phyloP scores from a whole-genome alignment of 306 rosid genomes.

The Myrica gale region DNA sequence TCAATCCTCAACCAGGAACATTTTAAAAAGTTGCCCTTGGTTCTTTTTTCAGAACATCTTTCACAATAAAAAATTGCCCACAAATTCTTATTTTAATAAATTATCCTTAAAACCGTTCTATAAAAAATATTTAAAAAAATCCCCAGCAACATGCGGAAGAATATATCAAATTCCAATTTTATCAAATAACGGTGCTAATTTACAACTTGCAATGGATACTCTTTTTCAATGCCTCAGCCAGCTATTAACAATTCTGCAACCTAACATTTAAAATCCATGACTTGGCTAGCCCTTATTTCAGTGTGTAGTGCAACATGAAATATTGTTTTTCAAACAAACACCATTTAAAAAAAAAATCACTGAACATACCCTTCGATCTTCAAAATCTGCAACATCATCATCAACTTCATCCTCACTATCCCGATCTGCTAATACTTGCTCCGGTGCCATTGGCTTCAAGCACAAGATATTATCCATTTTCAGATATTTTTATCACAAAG shows the following conservation, averaged over 20 bases:
- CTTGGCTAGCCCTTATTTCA: slow-evolving; percentile 3
- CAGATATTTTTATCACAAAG: neutral
- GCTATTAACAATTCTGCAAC: slow-evolving; percentile 9
- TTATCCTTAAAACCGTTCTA: neutral
- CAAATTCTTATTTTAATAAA: neutral
- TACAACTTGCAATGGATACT: neutral
- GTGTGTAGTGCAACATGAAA: slow-evolving; percentile 6
- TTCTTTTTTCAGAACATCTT: neutral
- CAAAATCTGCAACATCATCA: slow-evolving; percentile 63
- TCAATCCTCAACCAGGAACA: neutral
- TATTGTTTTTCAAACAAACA: slow-evolving; percentile 19
- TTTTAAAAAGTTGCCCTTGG: neutral
- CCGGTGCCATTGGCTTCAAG: slow-evolving; percentile 71
- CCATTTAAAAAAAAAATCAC: slow-evolving; percentile 16
- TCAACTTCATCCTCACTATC: slow-evolving; percentile 94
- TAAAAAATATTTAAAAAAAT: too few species aligned
- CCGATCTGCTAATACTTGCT: slow-evolving; percentile 57
- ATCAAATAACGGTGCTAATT: neutral
- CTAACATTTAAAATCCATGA: slow-evolving; percentile 15
- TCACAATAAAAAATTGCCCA: neutral
- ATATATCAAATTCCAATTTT: neutral
- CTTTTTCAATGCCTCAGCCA: slow-evolving; percentile 13
- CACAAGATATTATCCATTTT: slow-evolving; percentile 14
- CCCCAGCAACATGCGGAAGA: neutral
- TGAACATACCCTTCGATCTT: slow-evolving; percentile 62